Percentiles rank a stretch among this genome's conserved stretches.
Evolutionary conservation across 192 early-diverging fungal species (phyloP).

Genomic region (Cladochytrium replicatum): DNA sequence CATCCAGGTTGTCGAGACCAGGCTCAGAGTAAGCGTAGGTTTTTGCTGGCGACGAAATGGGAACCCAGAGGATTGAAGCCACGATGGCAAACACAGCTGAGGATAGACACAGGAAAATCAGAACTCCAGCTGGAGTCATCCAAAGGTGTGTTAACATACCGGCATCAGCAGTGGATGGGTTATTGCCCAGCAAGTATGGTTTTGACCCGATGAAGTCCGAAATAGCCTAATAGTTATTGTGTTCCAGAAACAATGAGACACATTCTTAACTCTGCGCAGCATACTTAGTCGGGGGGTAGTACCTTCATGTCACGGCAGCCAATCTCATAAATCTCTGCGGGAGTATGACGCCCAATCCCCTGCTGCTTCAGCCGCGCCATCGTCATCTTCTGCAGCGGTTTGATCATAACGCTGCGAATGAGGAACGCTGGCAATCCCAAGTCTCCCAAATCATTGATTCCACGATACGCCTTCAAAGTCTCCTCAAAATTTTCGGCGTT

Average conservation of each 20-base stretch:
- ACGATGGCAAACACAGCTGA: conserved; percentile 24
- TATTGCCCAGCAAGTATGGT: conserved; percentile 14
- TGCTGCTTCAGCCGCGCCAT: conserved; percentile 4
- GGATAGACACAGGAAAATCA: too few species aligned
- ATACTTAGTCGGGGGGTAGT: too few species aligned
- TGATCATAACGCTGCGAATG: conserved; percentile 1
- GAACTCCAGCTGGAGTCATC: too few species aligned
- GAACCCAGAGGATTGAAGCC: conserved; percentile 17
- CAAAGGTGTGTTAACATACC: too few species aligned
- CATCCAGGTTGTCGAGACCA: conserved; percentile 11
- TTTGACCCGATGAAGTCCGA: conserved; percentile 21
- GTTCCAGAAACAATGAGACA: too few species aligned
- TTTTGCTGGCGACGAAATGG: conserved; percentile 21
- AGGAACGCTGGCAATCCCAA: conserved; percentile 6
- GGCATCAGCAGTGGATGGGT: conserved; percentile 13
- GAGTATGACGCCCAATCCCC: conserved; percentile 13
- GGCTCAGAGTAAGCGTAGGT: conserved; percentile 9
- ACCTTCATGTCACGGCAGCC: conserved; percentile 17
- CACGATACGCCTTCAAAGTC: conserved; percentile 18
- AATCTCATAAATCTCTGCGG: conserved; percentile 24
- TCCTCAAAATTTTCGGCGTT: conserved; percentile 21
- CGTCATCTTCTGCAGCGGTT: conserved; percentile 3
- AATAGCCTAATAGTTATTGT: too few species aligned
- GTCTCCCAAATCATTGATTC: too few species aligned
- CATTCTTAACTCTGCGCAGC: too few species aligned